Evolutionary conservation across 495 filamentous ascomycete genomes (phyloP).

Genomic region (Gamarada debralockiae): DNA sequence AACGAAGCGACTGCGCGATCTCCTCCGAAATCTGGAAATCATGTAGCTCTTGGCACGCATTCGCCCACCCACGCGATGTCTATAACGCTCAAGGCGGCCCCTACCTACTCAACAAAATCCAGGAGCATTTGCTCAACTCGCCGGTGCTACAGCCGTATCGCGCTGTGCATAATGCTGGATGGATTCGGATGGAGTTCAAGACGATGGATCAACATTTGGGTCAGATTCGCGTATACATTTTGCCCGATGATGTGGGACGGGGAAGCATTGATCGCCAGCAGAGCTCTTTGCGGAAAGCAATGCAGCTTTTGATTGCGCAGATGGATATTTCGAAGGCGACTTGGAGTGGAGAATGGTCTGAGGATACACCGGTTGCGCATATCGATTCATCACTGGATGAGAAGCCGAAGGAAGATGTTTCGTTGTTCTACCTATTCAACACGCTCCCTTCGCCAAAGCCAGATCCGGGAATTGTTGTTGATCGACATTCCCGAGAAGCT

Average conservation of each 20-base stretch:
- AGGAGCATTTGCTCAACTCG: slow-evolving; percentile 29
- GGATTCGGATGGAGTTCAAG: slow-evolving; percentile 40
- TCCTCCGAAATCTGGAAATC: slow-evolving; percentile 9
- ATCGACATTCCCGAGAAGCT: slow-evolving; percentile 53
- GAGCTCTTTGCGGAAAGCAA: slow-evolving; percentile 35
- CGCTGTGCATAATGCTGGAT: slow-evolving; percentile 29
- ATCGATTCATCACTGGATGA: slow-evolving; percentile 11
- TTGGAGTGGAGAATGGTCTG: slow-evolving; percentile 48
- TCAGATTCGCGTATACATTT: slow-evolving; percentile 56
- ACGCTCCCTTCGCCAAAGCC: slow-evolving; percentile 71
- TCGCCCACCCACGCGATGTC: slow-evolving; percentile 14
- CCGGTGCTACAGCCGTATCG: slow-evolving; percentile 23
- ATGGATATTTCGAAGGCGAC: slow-evolving; percentile 52
- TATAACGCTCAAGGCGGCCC: neutral
- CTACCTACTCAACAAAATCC: slow-evolving; percentile 18
- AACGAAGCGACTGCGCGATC: slow-evolving; percentile 3
- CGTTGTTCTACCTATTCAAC: slow-evolving; percentile 85
- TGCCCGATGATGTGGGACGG: slow-evolving; percentile 63
- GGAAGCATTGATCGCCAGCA: slow-evolving; percentile 40
- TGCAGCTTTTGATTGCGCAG: slow-evolving; percentile 45
- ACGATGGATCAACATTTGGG: slow-evolving; percentile 17
- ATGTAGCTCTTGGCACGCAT: slow-evolving; percentile 12
- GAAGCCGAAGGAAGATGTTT: slow-evolving; percentile 41
- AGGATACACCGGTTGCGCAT: slow-evolving; percentile 1
- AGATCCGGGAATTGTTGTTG: slow-evolving; percentile 41